Percentiles rank a stretch among this genome's conserved stretches.
Conservation (phyloP, 306 rosid species). For the Alnus rubra region DNA sequence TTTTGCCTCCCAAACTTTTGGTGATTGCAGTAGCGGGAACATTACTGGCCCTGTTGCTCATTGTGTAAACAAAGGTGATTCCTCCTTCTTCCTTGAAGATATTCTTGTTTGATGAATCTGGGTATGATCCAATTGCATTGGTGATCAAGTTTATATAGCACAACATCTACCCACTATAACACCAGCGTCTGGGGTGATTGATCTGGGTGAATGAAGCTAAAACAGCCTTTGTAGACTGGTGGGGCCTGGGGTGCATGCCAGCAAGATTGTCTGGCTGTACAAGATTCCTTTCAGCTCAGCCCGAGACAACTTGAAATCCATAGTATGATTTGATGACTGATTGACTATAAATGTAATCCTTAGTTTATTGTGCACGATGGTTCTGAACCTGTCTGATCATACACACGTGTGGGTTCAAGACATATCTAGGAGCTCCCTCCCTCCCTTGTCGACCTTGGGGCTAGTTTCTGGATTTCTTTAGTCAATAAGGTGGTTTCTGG, state of each 20-base stretch:
- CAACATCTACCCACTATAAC: background rate
- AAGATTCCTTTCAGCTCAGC: constrained; percentile 50
- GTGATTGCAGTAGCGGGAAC: constrained; percentile 27
- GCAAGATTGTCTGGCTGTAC: constrained; percentile 28
- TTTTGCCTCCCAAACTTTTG: constrained; percentile 15
- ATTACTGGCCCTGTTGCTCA: constrained; percentile 44
- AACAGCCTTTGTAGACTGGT: constrained; percentile 15
- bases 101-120: constrained; percentile 10
- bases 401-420: constrained; percentile 45
- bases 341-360: too few species aligned
- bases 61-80: constrained; percentile 14
- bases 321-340: too few species aligned
- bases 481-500: constrained; percentile 19
- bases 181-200: background rate
- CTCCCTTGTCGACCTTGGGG: constrained; percentile 16
- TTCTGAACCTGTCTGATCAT: constrained; percentile 21
- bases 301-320: constrained; percentile 35
- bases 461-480: background rate
- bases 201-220: constrained; percentile 15
- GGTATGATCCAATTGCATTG: background rate
- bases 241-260: constrained; percentile 59
- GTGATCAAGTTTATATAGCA: constrained; percentile 37
- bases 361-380: constrained; percentile 12
- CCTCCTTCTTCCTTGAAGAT: background rate
- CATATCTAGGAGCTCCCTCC: constrained; percentile 28